These are phyloP conservation scores for Cryptosporidium baileyi DNA, from an alignment of 169 alveolate genomes.

Conservation along the genomic window DNA sequence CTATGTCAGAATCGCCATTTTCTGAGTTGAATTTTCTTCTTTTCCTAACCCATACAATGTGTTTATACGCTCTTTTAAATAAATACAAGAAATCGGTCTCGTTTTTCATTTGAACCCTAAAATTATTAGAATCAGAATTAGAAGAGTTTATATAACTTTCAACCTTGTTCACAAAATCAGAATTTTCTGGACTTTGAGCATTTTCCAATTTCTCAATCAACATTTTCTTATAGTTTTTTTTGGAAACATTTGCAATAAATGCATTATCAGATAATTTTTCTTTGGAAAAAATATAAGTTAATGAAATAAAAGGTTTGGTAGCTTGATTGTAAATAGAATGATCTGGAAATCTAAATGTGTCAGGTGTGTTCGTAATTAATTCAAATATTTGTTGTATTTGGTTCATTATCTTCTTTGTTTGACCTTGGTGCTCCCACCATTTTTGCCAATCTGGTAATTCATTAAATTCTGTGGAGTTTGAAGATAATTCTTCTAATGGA, in stretches of 20 bases:
- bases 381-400: neutral
- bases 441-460: constrained; percentile 45
- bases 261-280: constrained; percentile 30
- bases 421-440: constrained; percentile 54
- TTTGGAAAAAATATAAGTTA: constrained; percentile 27
- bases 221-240: neutral
- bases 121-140: neutral
- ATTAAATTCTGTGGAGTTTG: neutral
- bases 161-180: neutral
- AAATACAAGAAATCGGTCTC: neutral
- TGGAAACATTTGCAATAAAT: neutral
- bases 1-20: constrained; percentile 52
- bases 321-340: neutral
- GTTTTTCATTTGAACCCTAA: neutral
- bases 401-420: neutral
- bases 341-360: constrained; percentile 31
- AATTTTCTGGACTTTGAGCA: neutral
- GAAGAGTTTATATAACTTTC: neutral
- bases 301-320: constrained; percentile 26
- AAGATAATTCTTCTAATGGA: constrained; percentile 47
- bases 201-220: neutral
- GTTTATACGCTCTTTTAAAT: constrained; percentile 41
- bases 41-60: constrained; percentile 10
- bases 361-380: constrained; percentile 2
- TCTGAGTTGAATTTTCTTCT: constrained; percentile 52